These are phyloP conservation scores for Pseudocercospora eumusae DNA, from an alignment of 2,329 filamentous ascomycete species.

Conservation along the genomic window DNA sequence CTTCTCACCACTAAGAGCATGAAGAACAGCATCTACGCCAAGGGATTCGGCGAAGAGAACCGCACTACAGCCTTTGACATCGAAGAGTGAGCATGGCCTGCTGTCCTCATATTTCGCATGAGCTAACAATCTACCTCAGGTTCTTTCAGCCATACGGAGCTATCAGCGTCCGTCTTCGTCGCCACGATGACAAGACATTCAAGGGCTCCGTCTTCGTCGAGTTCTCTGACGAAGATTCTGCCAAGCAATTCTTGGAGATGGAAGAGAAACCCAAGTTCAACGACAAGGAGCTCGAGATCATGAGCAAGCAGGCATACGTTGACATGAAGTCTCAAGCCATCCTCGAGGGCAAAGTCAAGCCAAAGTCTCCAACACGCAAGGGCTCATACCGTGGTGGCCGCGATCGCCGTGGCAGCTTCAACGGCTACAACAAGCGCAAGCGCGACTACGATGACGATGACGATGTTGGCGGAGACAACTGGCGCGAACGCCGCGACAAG, in stretches of 20 bases:
- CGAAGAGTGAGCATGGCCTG: slow-evolving; percentile 57
- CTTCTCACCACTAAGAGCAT: slow-evolving; percentile 67
- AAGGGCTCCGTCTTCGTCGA: slow-evolving; percentile 97
- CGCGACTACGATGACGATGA: slow-evolving; percentile 28
- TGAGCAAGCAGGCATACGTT: slow-evolving; percentile 85
- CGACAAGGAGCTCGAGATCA: slow-evolving; percentile 74
- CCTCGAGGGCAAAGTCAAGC: slow-evolving; percentile 45
- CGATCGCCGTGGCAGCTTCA: slow-evolving; percentile 35
- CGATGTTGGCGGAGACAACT: slow-evolving; percentile 30
- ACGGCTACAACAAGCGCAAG: slow-evolving; percentile 34
- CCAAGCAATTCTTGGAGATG: slow-evolving; percentile 75
- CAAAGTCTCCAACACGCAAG: slow-evolving; percentile 35
- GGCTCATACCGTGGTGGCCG: slow-evolving; percentile 45
- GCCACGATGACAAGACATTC: slow-evolving; percentile 70
- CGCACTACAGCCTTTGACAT: slow-evolving; percentile 87
- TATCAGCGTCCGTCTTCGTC: slow-evolving; percentile 83
- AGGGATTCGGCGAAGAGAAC: slow-evolving; percentile 88
- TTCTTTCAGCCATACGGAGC: slow-evolving; percentile 84
- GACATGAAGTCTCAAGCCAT: slow-evolving; percentile 51
- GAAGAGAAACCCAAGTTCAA: slow-evolving; percentile 85
- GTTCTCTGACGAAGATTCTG: slow-evolving; percentile 76
- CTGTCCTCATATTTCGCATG: neutral
- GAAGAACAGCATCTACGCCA: slow-evolving; percentile 80
- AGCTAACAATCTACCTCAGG: slow-evolving; percentile 15
- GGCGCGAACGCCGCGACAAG: slow-evolving; percentile 30